A percentile compares a stretch with the other conserved stretches of the same genome.
Evolutionary conservation across 805 yeast species (phyloP).

Genomic region (Lipomyces sp.): DNA sequence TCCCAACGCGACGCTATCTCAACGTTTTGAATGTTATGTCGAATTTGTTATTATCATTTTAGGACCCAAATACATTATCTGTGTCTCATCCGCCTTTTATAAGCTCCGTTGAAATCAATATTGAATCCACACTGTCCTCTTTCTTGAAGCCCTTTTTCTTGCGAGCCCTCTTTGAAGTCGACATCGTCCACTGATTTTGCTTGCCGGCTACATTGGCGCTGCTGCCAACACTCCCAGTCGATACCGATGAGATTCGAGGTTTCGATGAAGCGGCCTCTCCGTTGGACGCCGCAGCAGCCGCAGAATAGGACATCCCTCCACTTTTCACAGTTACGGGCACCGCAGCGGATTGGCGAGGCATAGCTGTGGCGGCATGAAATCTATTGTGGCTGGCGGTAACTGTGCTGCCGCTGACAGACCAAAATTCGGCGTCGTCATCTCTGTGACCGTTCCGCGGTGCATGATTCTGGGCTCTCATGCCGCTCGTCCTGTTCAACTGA

Average conservation of each 20-base stretch:
- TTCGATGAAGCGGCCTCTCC: background rate
- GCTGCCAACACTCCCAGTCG: slow-evolving; percentile 1
- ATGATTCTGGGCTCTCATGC: background rate
- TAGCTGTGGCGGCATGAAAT: background rate
- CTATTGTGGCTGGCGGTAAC: background rate
- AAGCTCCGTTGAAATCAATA: slow-evolving; percentile 6
- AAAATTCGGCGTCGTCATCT: slow-evolving; percentile 17
- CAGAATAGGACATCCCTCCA: slow-evolving; percentile 9
- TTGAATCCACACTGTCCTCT: slow-evolving; percentile 2
- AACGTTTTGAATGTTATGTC: background rate
- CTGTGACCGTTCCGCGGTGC: background rate
- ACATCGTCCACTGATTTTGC: slow-evolving; percentile 32
- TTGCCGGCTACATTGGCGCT: background rate
- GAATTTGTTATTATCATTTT: background rate
- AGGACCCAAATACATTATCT: background rate
- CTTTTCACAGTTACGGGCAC: background rate
- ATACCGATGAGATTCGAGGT: background rate
- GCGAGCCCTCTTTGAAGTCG: slow-evolving; percentile 28
- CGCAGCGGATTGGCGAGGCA: background rate
- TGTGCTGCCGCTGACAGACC: slow-evolving; percentile 21
- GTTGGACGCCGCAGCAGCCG: slow-evolving; percentile 8
- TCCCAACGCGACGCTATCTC: background rate
- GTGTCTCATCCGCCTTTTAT: slow-evolving; percentile 22
- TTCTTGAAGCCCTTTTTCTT: slow-evolving; percentile 21
- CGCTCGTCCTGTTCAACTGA: background rate